These are phyloP conservation scores for Candolleomyces aberdarensis DNA, from an alignment of 768 basidiomycete genomes.

Conservation along the genomic window DNA sequence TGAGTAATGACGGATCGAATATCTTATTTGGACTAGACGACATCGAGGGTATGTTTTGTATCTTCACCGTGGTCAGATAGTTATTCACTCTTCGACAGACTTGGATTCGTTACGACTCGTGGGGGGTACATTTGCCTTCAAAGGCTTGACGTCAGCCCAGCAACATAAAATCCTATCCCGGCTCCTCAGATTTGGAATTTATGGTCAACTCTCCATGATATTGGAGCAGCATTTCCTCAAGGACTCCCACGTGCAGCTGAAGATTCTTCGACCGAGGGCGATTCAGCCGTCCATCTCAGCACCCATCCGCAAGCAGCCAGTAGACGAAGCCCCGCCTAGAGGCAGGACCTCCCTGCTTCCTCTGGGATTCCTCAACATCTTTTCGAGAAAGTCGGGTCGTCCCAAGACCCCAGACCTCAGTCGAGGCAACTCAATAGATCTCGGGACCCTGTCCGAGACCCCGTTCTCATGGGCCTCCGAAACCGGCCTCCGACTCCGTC, in stretches of 20 bases:
- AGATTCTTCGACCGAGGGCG: slow-evolving; percentile 34
- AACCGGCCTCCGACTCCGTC: slow-evolving; percentile 18
- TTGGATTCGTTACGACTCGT: slow-evolving; percentile 32
- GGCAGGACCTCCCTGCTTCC: slow-evolving; percentile 33
- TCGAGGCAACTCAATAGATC: slow-evolving; percentile 41
- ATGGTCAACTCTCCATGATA: slow-evolving; percentile 53
- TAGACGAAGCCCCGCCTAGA: slow-evolving; percentile 11
- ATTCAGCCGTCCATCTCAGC: slow-evolving; percentile 23
- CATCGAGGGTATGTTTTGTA: slow-evolving; percentile 42
- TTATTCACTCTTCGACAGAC: background rate
- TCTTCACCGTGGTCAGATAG: background rate
- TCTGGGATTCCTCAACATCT: slow-evolving; percentile 39
- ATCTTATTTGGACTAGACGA: slow-evolving; percentile 51
- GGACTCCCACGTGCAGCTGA: slow-evolving; percentile 48
- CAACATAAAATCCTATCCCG: slow-evolving; percentile 44
- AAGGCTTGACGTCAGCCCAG: slow-evolving; percentile 37
- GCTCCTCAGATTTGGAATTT: slow-evolving; percentile 50
- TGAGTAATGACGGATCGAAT: slow-evolving; percentile 24
- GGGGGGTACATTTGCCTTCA: slow-evolving; percentile 61
- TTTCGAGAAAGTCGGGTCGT: slow-evolving; percentile 26
- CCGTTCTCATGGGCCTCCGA: slow-evolving; percentile 22
- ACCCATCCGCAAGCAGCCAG: slow-evolving; percentile 6
- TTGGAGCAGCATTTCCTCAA: slow-evolving; percentile 59
- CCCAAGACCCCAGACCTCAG: slow-evolving; percentile 22
- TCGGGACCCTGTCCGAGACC: slow-evolving; percentile 21